These are phyloP conservation scores for Aspergillus amoenus DNA, from an alignment of 2,329 filamentous ascomycete species.

Conservation along the genomic window DNA sequence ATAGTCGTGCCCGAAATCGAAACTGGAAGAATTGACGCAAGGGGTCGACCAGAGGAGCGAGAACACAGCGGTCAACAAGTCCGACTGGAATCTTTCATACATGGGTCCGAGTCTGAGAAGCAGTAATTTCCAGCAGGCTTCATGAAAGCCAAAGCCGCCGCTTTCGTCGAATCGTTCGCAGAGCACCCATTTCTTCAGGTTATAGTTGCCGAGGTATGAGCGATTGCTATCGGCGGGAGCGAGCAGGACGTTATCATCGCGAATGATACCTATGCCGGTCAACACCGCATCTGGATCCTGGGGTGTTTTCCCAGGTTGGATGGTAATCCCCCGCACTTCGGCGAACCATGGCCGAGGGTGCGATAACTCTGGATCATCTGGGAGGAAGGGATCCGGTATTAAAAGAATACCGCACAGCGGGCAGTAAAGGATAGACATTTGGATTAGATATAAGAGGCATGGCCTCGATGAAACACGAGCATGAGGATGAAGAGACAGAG, in stretches of 20 bases:
- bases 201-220: not conserved
- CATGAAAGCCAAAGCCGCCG: conserved; percentile 4
- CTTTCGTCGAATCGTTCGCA: not conserved
- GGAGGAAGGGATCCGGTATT: not conserved
- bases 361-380: not conserved
- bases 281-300: not conserved
- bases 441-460: not conserved
- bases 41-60: conserved; percentile 13
- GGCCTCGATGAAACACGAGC: not conserved
- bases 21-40: not conserved
- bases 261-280: conserved; percentile 9
- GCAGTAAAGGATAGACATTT: not conserved
- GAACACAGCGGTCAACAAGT: conserved; percentile 9
- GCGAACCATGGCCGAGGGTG: conserved; percentile 2
- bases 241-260: not conserved
- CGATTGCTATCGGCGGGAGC: not conserved
- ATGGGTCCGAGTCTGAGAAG: not conserved
- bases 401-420: not conserved
- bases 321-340: conserved; percentile 8
- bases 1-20: conserved; percentile 18
- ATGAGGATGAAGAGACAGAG: not conserved
- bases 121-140: conserved; percentile 18
- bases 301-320: not conserved
- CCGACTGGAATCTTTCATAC: not conserved
- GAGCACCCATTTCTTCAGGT: not conserved